Conservation (phyloP, 2,329 filamentous ascomycete genomes). For the Cladosporium sp. region DNA sequence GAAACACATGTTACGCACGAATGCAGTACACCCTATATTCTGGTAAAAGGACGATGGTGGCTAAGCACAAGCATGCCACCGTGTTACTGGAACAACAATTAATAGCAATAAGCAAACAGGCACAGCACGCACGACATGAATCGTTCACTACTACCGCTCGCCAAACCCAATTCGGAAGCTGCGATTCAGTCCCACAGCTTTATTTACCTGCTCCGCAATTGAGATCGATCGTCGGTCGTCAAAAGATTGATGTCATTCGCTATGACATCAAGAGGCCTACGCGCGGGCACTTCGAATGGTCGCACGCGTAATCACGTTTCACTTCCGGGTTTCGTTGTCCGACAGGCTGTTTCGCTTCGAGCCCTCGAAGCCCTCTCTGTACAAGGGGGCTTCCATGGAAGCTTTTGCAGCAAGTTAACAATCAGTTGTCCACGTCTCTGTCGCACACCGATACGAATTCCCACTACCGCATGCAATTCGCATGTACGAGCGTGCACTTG, state of each 20-base stretch:
- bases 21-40: not conserved
- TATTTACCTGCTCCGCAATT: not conserved
- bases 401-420: not conserved
- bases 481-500: slow-evolving; percentile 9
- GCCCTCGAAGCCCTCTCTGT: not conserved
- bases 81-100: slow-evolving; percentile 3
- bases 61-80: not conserved
- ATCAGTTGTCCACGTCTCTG: not conserved
- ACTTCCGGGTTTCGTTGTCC: slow-evolving; percentile 7
- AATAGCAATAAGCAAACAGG: not conserved
- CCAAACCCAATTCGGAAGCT: slow-evolving; percentile 1
- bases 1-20: not conserved
- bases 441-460: slow-evolving; percentile 10
- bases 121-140: not conserved
- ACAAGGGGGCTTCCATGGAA: not conserved
- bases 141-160: not conserved
- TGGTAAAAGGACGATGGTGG: not conserved
- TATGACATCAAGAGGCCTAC: slow-evolving; percentile 13
- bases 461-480: slow-evolving; percentile 6
- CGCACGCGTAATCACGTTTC: slow-evolving; percentile 20
- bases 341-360: not conserved
- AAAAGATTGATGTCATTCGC: not conserved
- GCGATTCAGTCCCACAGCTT: slow-evolving; percentile 13
- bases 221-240: not conserved
- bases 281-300: not conserved